Evolutionary conservation across 345 rosid species (phyloP).

Genomic region (Citrus medica): DNA sequence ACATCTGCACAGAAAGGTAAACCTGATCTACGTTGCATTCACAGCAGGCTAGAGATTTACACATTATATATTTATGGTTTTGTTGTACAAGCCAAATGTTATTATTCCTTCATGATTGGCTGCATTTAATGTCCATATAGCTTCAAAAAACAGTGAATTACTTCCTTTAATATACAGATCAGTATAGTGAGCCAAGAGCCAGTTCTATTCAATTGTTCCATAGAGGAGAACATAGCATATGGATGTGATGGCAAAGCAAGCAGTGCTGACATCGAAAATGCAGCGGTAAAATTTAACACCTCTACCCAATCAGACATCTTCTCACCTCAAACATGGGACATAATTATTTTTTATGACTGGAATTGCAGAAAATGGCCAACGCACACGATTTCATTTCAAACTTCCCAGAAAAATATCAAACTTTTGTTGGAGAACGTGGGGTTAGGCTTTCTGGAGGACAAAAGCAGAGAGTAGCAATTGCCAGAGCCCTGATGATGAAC

Average conservation of each 20-base stretch:
- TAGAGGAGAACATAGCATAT: constrained; percentile 61
- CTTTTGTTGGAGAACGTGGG: constrained; percentile 88
- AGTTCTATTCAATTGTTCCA: constrained; percentile 58
- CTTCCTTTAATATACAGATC: constrained; percentile 38
- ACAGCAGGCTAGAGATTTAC: neutral
- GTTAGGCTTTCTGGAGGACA: constrained; percentile 94
- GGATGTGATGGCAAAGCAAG: constrained; percentile 65
- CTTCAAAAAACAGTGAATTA: neutral
- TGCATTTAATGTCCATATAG: neutral
- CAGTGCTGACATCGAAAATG: constrained; percentile 55
- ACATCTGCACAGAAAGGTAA: constrained; percentile 77
- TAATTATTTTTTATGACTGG: neutral
- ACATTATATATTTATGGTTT: neutral
- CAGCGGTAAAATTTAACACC: constrained; percentile 50
- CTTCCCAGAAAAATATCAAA: constrained; percentile 76
- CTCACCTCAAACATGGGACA: neutral
- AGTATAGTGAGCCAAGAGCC: constrained; percentile 99
- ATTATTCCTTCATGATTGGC: neutral
- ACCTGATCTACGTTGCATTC: neutral
- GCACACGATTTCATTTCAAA: constrained; percentile 82
- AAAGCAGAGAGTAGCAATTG: constrained; percentile 89
- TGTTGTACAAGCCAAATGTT: neutral
- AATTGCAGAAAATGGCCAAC: constrained; percentile 90
- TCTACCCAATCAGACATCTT: neutral
- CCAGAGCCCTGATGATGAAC: constrained; percentile 86